Evolutionary conservation across 441 rosid genomes (phyloP).

Genomic region (Pelargonium citronellum): DNA sequence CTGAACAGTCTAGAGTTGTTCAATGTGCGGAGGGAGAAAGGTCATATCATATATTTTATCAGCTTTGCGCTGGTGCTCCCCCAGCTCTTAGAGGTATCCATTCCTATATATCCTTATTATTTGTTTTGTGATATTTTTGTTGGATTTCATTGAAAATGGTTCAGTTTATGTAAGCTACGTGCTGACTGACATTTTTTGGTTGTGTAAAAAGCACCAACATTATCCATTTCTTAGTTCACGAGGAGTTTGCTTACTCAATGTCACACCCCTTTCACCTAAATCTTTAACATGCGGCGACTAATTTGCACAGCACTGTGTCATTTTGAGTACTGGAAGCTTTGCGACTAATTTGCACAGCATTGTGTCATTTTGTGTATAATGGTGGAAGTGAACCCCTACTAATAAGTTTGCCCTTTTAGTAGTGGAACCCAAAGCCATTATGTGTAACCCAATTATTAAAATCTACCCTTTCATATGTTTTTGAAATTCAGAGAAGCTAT

Average conservation of each 20-base stretch:
- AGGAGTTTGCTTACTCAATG: neutral
- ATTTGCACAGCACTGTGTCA: neutral
- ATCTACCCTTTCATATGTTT: slow-evolving; percentile 18
- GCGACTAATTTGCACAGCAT: too few relatives aligned
- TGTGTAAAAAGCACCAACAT: neutral
- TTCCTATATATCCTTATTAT: neutral
- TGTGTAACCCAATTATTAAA: too few relatives aligned
- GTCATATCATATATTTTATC: slow-evolving; percentile 97
- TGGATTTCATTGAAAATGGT: neutral
- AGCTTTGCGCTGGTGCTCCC: slow-evolving; percentile 96
- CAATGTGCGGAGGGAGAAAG: slow-evolving; percentile 95
- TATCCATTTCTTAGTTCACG: neutral
- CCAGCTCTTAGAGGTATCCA: slow-evolving; percentile 57
- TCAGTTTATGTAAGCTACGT: neutral
- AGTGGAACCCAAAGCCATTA: too few relatives aligned
- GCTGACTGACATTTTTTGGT: neutral
- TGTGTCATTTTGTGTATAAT: too few relatives aligned
- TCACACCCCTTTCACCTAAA: neutral
- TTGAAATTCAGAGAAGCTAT: slow-evolving; percentile 63
- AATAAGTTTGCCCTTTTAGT: too few relatives aligned
- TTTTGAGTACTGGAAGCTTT: too few relatives aligned
- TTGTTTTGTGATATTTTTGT: neutral
- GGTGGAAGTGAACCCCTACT: too few relatives aligned
- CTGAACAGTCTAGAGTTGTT: slow-evolving; percentile 92
- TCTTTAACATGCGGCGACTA: neutral